Conservation (phyloP, 352 stramenopile genomes). For the Globisporangium takayamanum region DNA sequence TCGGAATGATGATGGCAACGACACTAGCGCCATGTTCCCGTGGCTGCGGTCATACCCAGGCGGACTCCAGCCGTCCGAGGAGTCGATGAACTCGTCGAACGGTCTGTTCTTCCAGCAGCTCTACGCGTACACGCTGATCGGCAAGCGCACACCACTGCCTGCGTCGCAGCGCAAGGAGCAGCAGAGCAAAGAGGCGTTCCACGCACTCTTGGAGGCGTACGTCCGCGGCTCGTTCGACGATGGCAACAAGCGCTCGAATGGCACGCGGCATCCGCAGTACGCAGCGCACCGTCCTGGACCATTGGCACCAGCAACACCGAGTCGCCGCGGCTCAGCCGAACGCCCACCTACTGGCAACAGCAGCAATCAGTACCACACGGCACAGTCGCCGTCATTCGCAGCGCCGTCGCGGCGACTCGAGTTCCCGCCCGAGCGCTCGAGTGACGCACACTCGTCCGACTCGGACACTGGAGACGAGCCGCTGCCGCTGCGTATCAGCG, state of each 20-base stretch:
- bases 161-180: constrained; percentile 46
- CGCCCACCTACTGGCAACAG: constrained; percentile 1
- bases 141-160: constrained; percentile 39
- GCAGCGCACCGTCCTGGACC: constrained; percentile 3
- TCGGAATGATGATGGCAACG: background rate
- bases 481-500: constrained; percentile 11
- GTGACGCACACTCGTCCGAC: constrained; percentile 25
- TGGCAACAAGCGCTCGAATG: constrained; percentile 2
- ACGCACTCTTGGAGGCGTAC: constrained; percentile 61
- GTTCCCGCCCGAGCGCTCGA: constrained; percentile 7
- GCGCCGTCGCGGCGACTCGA: constrained; percentile 10
- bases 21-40: constrained; percentile 56
- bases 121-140: constrained; percentile 75
- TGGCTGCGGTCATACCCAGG: constrained; percentile 66
- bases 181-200: constrained; percentile 54
- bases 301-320: constrained; percentile 3
- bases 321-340: constrained; percentile 2
- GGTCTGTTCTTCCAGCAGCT: constrained; percentile 83
- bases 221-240: constrained; percentile 60
- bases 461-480: constrained; percentile 44
- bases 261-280: constrained; percentile 1
- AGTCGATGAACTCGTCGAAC: constrained; percentile 59
- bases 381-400: constrained; percentile 5
- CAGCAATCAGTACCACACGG: constrained; percentile 3
- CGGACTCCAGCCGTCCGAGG: constrained; percentile 35